Percentiles rank a stretch among this genome's conserved stretches.
These are phyloP conservation scores for Desmodesmus armatus DNA, from an alignment of 139 green algal species.

Conservation along the genomic window DNA sequence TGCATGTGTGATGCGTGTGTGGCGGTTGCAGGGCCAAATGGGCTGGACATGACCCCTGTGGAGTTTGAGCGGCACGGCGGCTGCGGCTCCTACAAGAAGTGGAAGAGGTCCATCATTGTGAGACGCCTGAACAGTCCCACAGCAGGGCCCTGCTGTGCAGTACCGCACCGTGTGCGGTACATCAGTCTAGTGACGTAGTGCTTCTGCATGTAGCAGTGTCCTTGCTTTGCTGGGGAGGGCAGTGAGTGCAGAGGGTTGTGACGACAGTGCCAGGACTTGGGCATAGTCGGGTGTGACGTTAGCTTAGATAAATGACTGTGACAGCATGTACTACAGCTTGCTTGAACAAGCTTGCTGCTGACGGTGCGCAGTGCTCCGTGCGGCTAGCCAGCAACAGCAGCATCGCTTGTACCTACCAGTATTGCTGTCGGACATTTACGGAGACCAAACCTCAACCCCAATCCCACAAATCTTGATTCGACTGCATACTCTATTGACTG, in stretches of 20 bases:
- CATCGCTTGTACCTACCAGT: neutral
- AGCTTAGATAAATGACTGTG: no score
- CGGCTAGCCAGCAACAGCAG: neutral
- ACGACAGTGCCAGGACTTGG: neutral
- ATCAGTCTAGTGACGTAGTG: neutral
- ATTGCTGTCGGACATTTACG: neutral
- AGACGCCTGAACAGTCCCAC: neutral
- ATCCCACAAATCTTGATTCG: neutral
- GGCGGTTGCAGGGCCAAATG: neutral
- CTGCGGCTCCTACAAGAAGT: constrained; percentile 30
- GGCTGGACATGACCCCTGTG: constrained; percentile 16
- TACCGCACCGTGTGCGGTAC: neutral
- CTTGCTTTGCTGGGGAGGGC: neutral
- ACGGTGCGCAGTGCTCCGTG: neutral
- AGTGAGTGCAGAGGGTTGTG: neutral
- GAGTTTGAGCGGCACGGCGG: constrained; percentile 41
- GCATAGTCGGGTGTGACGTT: neutral
- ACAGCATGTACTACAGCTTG: no score
- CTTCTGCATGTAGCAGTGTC: neutral
- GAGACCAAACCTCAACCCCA: neutral
- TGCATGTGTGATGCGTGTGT: neutral
- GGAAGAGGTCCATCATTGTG: constrained; percentile 36
- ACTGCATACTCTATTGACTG: neutral
- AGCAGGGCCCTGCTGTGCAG: neutral
- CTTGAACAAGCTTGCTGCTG: neutral